Percentiles rank a stretch among this genome's conserved stretches.
Evolutionary conservation across 2,329 filamentous ascomycete genomes (phyloP).

Genomic region (Penicillium sp.): DNA sequence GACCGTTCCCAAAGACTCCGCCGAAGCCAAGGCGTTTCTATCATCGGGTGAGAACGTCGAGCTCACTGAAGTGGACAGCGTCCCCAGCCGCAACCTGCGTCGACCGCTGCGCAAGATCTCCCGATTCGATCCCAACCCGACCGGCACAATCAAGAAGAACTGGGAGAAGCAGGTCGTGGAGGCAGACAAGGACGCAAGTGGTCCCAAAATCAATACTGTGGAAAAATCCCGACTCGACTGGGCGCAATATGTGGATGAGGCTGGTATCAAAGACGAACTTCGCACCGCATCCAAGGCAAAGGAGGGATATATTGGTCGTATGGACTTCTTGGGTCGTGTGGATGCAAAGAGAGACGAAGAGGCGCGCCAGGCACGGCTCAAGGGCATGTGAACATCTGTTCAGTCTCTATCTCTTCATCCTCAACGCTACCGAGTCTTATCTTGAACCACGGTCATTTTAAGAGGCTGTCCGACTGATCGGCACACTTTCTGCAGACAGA

Average conservation of each 20-base stretch:
- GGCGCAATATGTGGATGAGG: conserved; percentile 62
- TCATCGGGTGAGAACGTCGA: conserved; percentile 41
- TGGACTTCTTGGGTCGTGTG: conserved; percentile 61
- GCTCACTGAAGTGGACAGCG: conserved; percentile 24
- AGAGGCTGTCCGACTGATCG: not conserved
- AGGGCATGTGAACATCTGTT: conserved; percentile 28
- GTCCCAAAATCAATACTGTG: conserved; percentile 64
- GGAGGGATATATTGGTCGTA: conserved; percentile 59
- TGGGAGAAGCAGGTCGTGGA: conserved; percentile 40
- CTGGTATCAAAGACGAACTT: conserved; percentile 61
- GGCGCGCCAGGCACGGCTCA: conserved; percentile 51
- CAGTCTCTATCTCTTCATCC: not conserved
- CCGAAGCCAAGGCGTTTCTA: conserved; percentile 56
- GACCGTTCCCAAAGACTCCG: conserved; percentile 51
- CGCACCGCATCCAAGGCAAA: conserved; percentile 61
- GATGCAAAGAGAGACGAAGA: conserved; percentile 58
- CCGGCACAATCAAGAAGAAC: conserved; percentile 43
- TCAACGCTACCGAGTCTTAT: not conserved
- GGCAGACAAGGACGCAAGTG: conserved; percentile 35
- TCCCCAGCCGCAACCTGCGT: conserved; percentile 28
- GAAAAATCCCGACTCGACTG: conserved; percentile 66
- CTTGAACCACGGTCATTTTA: not conserved
- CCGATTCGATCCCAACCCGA: conserved; percentile 48
- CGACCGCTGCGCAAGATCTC: conserved; percentile 45
- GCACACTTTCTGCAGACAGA: not conserved